A percentile compares a stretch with the other conserved stretches of the same genome.
Evolutionary conservation across 768 basidiomycete genomes (phyloP).

Genomic region (Calocybe indica): DNA sequence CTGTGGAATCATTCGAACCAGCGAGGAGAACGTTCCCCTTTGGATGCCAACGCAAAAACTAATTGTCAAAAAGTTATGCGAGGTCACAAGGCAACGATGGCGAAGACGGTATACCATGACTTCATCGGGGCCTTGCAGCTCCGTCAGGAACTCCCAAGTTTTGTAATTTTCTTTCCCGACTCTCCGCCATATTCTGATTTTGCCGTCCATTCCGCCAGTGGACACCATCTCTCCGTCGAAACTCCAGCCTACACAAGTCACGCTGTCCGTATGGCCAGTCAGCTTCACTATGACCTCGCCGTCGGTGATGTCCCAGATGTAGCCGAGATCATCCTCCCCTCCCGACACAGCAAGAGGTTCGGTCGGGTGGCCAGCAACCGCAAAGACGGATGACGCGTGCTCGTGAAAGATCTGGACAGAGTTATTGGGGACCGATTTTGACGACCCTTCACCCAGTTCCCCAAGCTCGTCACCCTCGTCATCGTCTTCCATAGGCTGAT

Average conservation of each 20-base stretch:
- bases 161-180: slow-evolving; percentile 70
- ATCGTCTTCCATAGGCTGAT: slow-evolving; percentile 69
- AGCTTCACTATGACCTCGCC: slow-evolving; percentile 80
- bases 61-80: not conserved
- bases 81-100: slow-evolving; percentile 2
- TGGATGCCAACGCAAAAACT: slow-evolving; percentile 98
- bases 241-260: slow-evolving; percentile 75
- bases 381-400: slow-evolving; percentile 79
- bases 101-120: slow-evolving; percentile 61
- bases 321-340: slow-evolving; percentile 93
- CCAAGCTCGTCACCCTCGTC: slow-evolving; percentile 47
- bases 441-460: slow-evolving; percentile 36
- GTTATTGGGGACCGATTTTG: slow-evolving; percentile 44
- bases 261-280: slow-evolving; percentile 91
- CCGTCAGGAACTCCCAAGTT: slow-evolving; percentile 92
- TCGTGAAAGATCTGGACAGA: slow-evolving; percentile 62
- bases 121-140: slow-evolving; percentile 92
- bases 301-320: slow-evolving; percentile 84
- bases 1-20: slow-evolving; percentile 87
- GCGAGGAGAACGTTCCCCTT: slow-evolving; percentile 84
- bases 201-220: slow-evolving; percentile 98
- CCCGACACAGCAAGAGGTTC: slow-evolving; percentile 84
- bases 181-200: slow-evolving; percentile 86
- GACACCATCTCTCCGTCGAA: slow-evolving; percentile 88
- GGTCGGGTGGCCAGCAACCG: slow-evolving; percentile 78